Conservation (phyloP, 257 asterid genomes). For the Phtheirospermum japonicum region DNA sequence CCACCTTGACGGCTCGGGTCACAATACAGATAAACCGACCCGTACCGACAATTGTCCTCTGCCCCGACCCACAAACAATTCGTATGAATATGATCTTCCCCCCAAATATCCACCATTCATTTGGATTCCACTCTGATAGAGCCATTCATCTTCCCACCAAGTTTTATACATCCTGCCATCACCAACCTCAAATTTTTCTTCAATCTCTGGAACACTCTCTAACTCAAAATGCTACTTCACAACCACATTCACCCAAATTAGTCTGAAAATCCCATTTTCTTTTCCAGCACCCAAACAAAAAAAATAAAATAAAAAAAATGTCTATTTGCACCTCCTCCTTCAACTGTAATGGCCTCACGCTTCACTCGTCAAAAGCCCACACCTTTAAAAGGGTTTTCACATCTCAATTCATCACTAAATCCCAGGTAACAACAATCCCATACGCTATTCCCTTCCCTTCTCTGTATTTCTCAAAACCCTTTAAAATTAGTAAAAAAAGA, state of each 20-base stretch:
- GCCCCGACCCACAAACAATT: too few relatives aligned
- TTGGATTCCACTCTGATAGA: too few relatives aligned
- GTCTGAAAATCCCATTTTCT: not conserved
- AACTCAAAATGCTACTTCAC: not conserved
- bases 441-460: conserved; percentile 39
- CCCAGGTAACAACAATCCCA: conserved; percentile 50
- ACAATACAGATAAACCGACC: not conserved
- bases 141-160: not conserved
- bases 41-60: not conserved
- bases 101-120: not conserved
- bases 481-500: conserved; percentile 32
- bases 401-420: conserved; percentile 41
- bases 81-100: too few relatives aligned
- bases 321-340: conserved; percentile 44
- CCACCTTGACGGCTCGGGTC: too few relatives aligned
- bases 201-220: too few relatives aligned
- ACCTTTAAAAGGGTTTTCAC: conserved; percentile 31
- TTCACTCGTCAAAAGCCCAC: conserved; percentile 36
- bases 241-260: not conserved
- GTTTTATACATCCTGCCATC: too few relatives aligned
- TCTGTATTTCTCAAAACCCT: conserved; percentile 34
- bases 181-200: too few relatives aligned
- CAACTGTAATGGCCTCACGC: conserved; percentile 44
- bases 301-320: conserved; percentile 57
- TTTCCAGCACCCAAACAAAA: not conserved